Evolutionary conservation across 805 yeast species (phyloP).

Genomic region (Candida golubevii): DNA sequence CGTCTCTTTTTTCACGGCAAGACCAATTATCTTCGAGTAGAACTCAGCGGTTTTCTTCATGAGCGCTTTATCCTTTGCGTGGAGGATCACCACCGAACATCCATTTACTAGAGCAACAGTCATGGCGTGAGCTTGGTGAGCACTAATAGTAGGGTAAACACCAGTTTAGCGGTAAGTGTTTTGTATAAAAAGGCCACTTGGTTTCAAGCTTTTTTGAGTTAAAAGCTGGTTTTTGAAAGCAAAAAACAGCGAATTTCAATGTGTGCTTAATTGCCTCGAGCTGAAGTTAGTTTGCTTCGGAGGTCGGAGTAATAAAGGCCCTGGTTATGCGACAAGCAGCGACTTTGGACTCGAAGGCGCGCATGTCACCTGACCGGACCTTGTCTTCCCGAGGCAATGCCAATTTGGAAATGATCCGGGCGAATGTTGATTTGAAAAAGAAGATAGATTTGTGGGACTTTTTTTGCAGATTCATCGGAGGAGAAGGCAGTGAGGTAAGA

Average conservation of each 20-base stretch:
- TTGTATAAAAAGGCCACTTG: neutral
- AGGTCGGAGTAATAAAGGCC: conserved; percentile 5
- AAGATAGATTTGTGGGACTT: too few species aligned
- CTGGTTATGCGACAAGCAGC: neutral
- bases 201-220: neutral
- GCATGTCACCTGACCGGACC: conserved; percentile 17
- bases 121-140: neutral
- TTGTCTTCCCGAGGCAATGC: conserved; percentile 6
- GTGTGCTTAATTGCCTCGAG: neutral
- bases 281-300: conserved; percentile 4
- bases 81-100: conserved; percentile 46
- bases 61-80: conserved; percentile 46
- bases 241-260: too few species aligned
- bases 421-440: too few species aligned
- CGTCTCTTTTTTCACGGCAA: conserved; percentile 19
- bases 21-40: conserved; percentile 47
- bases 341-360: conserved; percentile 1
- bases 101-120: conserved; percentile 46
- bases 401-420: too few species aligned
- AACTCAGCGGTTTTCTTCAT: conserved; percentile 49
- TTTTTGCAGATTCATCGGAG: too few species aligned
- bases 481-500: too few species aligned
- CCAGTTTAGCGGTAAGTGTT: neutral
- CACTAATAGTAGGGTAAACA: neutral
- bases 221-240: neutral